A percentile compares a stretch with the other conserved stretches of the same genome.
Evolutionary conservation across 352 stramenopile genomes (phyloP).

Genomic region (Globisporangium mamillatum): DNA sequence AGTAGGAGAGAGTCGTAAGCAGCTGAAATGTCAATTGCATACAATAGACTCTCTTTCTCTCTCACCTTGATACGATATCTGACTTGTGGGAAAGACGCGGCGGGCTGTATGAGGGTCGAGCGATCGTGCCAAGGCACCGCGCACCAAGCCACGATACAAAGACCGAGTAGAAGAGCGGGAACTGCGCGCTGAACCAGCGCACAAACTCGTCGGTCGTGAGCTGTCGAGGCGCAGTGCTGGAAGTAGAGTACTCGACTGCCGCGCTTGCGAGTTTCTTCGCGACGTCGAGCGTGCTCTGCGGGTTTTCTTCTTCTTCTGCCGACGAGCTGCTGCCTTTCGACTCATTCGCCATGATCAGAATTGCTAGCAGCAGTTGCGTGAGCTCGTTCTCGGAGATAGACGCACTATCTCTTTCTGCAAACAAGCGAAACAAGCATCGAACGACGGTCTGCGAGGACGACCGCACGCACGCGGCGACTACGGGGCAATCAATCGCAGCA

Average conservation of each 20-base stretch:
- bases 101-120: constrained; percentile 46
- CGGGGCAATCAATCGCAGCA: background rate
- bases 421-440: constrained; percentile 54
- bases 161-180: constrained; percentile 71
- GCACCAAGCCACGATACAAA: constrained; percentile 71
- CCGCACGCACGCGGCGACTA: constrained; percentile 65
- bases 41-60: background rate
- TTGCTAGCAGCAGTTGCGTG: constrained; percentile 40
- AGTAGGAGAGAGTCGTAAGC: background rate
- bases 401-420: constrained; percentile 27
- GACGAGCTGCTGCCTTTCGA: background rate
- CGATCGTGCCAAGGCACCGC: constrained; percentile 49
- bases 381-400: constrained; percentile 44
- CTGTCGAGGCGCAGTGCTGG: constrained; percentile 18
- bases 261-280: constrained; percentile 42
- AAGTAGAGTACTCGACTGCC: constrained; percentile 14
- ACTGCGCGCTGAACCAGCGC: constrained; percentile 53
- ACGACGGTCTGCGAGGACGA: constrained; percentile 61
- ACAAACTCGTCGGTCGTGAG: constrained; percentile 61
- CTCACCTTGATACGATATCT: constrained; percentile 67
- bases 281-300: constrained; percentile 24
- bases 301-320: constrained; percentile 30
- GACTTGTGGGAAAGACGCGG: constrained; percentile 58
- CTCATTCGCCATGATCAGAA: constrained; percentile 56
- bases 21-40: background rate